Conservation (phyloP, 2,329 filamentous ascomycete genomes). For the Stagonosporopsis cucurbitacearum region DNA sequence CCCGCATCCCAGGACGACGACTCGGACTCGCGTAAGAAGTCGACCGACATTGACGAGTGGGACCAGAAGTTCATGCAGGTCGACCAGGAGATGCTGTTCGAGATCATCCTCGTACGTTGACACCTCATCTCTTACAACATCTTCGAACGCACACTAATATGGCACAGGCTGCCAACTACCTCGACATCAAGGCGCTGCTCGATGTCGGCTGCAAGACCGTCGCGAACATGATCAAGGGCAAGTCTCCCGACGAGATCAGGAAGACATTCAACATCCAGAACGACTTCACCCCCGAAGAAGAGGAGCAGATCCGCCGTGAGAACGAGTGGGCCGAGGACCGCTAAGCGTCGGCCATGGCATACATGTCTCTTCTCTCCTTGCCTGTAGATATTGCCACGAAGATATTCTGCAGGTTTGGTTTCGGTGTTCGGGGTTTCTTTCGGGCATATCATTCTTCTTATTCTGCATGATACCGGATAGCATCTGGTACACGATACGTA, state of each 20-base stretch:
- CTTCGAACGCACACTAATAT: conserved; percentile 23
- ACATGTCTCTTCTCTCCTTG: background rate
- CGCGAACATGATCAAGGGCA: conserved; percentile 99
- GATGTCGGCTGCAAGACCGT: conserved; percentile 99
- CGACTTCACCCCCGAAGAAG: conserved; percentile 98
- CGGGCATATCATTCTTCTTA: conserved; percentile 11
- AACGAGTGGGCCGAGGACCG: conserved; percentile 60
- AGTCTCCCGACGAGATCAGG: conserved; percentile 97
- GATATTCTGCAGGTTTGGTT: conserved; percentile 3
- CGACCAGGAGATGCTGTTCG: conserved; percentile 99
- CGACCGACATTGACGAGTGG: conserved; percentile 99
- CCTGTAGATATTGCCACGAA: background rate
- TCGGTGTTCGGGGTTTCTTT: conserved; percentile 18
- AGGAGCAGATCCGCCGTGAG: conserved; percentile 80
- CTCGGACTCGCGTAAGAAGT: conserved; percentile 94
- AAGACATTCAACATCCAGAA: conserved; percentile 99
- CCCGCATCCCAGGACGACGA: conserved; percentile 84
- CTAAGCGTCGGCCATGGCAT: conserved; percentile 20
- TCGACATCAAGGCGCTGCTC: conserved; percentile 97
- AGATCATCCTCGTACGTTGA: conserved; percentile 86
- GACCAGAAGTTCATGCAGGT: conserved; percentile 99
- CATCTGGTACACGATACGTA: conserved; percentile 9
- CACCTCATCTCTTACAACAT: background rate
- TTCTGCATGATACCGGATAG: conserved; percentile 12
- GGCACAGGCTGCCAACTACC: conserved; percentile 88